Evolutionary conservation across 805 yeast species (phyloP), one percentile per base, ranked within the genome.

Genomic region (Zygotorulaspora florentina): DNA sequence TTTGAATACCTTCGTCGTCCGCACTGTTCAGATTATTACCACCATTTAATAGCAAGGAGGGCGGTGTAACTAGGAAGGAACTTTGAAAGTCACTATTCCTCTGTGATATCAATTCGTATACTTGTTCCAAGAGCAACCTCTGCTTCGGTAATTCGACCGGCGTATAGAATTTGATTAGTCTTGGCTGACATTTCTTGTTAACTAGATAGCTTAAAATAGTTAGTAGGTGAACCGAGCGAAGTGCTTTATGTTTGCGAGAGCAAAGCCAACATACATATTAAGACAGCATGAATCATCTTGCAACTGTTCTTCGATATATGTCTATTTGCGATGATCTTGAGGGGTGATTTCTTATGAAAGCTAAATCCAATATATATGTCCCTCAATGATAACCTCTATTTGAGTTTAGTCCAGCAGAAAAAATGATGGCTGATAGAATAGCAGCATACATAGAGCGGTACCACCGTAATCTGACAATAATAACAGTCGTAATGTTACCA

Each of bases 41-140:
- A 33, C 51, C 47, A 35, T 61, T 64, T 28, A 72, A 58, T 29
- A 88, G 67, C 42, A 64, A 44, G 6, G 86, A 70, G 8, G 95
- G 86, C 0, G 98, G 98, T 1, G 95, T 89, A 0, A 96, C 86
- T 16, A 91, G 70, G 61, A 91, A 90, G 18, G 95, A 87, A 51
- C 97, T 89, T 58, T 90, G 96, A 31, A 78, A 72, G 13, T 85
- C 76, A 23, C 57, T 62, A 16, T 83, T 76, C 45, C 98, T 68
- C 31, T 75, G 79, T 28, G 84, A 79, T 25, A 93, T 83, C 40
- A 89, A 71, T 47, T 81, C 86, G 65, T 83, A 81, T 1, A 91
- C 91, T 58, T 93, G 97, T 51, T 83, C 81, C 15, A 91, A 71
- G 20, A 91, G 74, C 30, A 84, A 69, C 53, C 83, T 81, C 59